A percentile compares a stretch with the other conserved stretches of the same genome.
Evolutionary conservation across 306 rosid genomes (phyloP).

Genomic region (Styphnolobium japonicum): DNA sequence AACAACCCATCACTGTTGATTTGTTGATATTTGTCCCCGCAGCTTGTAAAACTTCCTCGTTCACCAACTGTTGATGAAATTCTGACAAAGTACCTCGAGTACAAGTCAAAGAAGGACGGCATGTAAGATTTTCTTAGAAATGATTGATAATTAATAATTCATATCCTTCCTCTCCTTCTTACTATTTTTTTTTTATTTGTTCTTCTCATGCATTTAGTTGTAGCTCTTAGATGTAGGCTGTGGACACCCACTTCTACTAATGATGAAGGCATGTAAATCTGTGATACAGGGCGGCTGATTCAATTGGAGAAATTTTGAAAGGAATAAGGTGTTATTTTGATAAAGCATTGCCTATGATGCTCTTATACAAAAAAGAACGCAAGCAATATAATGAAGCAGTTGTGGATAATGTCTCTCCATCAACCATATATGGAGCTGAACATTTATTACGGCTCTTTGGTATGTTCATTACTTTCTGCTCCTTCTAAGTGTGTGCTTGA

Average conservation of each 20-base stretch:
- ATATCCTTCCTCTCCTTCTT: conserved; percentile 19
- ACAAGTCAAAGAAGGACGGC: conserved; percentile 87
- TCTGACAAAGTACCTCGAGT: conserved; percentile 79
- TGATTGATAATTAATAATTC: conserved; percentile 4
- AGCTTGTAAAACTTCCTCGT: conserved; percentile 96
- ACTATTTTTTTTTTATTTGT: conserved; percentile 12
- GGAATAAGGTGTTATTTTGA: conserved; percentile 95
- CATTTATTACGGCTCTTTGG: conserved; percentile 96
- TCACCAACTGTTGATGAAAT: conserved; percentile 97
- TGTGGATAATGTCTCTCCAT: conserved; percentile 65
- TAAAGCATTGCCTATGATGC: conserved; percentile 86
- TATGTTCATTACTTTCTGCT: conserved; percentile 38
- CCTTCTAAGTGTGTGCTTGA: conserved; percentile 9
- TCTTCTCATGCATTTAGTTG: neutral
- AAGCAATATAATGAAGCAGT: conserved; percentile 68
- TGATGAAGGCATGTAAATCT: conserved; percentile 23
- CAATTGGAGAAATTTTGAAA: conserved; percentile 74
- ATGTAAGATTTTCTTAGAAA: conserved; percentile 79
- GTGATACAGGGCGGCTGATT: conserved; percentile 63
- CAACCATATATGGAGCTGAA: conserved; percentile 90
- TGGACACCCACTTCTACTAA: conserved; percentile 17
- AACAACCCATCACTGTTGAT: conserved; percentile 13
- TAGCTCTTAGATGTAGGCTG: conserved; percentile 6
- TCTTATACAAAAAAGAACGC: conserved; percentile 88
- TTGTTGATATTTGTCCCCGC: conserved; percentile 34